These are phyloP conservation scores for Rhodotorula toruloides DNA, from an alignment of 768 basidiomycete genomes.

Conservation along the genomic window DNA sequence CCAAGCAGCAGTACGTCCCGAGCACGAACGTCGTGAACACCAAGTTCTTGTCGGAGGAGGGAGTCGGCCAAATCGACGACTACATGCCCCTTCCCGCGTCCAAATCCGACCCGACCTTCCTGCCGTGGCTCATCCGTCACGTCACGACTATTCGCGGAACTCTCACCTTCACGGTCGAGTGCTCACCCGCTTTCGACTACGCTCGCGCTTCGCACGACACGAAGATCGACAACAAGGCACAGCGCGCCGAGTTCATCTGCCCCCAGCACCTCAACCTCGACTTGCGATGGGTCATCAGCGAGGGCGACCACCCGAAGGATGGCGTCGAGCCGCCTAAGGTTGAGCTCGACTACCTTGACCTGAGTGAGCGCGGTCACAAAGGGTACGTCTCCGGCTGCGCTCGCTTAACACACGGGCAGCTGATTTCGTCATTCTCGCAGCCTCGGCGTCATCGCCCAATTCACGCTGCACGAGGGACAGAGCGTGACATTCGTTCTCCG, in stretches of 20 bases:
- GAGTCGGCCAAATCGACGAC: constrained; percentile 46
- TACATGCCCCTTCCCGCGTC: constrained; percentile 65
- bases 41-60: constrained; percentile 39
- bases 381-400: constrained; percentile 48
- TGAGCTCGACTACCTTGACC: constrained; percentile 59
- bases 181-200: constrained; percentile 95
- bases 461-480: constrained; percentile 76
- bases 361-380: constrained; percentile 60
- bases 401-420: neutral
- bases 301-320: constrained; percentile 51
- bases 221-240: constrained; percentile 42
- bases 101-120: constrained; percentile 56
- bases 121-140: constrained; percentile 78
- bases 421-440: neutral
- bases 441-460: constrained; percentile 55
- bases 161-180: constrained; percentile 75
- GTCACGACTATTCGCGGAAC: constrained; percentile 78
- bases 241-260: constrained; percentile 56
- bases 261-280: constrained; percentile 60
- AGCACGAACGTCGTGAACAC: constrained; percentile 37
- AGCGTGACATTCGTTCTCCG: constrained; percentile 81
- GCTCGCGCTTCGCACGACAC: constrained; percentile 70
- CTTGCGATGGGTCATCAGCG: constrained; percentile 66
- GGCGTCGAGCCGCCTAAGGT: constrained; percentile 54
- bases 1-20: constrained; percentile 41